Percentiles rank a stretch among this genome's conserved stretches.
Conservation (phyloP, 2,329 filamentous ascomycete genomes). For the Fusarium heterosporum region DNA sequence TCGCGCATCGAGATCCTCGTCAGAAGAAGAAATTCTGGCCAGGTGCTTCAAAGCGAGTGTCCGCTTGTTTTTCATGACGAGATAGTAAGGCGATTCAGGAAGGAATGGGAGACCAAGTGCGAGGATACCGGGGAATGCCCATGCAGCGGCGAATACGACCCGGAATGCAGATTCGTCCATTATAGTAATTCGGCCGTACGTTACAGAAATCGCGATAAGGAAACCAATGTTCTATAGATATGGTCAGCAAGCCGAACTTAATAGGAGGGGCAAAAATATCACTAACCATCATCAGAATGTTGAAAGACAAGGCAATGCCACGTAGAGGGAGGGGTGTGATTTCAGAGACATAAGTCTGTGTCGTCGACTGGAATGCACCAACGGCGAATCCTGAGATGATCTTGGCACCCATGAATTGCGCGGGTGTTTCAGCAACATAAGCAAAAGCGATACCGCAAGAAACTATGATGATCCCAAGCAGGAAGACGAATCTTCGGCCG, state of each 20-base stretch:
- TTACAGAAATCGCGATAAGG: constrained; percentile 2
- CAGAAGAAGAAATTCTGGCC: not conserved
- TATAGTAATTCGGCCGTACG: not conserved
- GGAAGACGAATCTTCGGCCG: not conserved
- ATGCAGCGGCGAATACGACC: constrained; percentile 11
- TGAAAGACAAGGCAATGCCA: constrained; percentile 3
- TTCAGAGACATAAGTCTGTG: constrained; percentile 24
- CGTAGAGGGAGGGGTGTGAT: constrained; percentile 2
- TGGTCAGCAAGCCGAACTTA: not conserved
- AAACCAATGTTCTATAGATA: constrained; percentile 1
- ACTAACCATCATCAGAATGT: constrained; percentile 19
- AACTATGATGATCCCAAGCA: constrained; percentile 3
- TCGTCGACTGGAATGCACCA: constrained; percentile 15
- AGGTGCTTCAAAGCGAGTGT: constrained; percentile 6
- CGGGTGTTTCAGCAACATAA: constrained; percentile 9
- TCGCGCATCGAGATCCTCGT: constrained; percentile 4
- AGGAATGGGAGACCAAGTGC: constrained; percentile 23
- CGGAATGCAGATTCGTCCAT: constrained; percentile 18
- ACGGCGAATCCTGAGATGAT: constrained; percentile 19
- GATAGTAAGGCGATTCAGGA: constrained; percentile 24
- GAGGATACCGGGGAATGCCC: constrained; percentile 17
- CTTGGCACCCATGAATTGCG: constrained; percentile 24
- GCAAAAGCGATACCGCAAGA: constrained; percentile 6
- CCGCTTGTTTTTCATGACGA: constrained; percentile 18
- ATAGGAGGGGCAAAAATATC: not conserved